Percentiles rank a stretch among this genome's conserved stretches.
These are phyloP conservation scores for Alectoria sarmentosa DNA, from an alignment of 495 filamentous ascomycete genomes.

Conservation along the genomic window DNA sequence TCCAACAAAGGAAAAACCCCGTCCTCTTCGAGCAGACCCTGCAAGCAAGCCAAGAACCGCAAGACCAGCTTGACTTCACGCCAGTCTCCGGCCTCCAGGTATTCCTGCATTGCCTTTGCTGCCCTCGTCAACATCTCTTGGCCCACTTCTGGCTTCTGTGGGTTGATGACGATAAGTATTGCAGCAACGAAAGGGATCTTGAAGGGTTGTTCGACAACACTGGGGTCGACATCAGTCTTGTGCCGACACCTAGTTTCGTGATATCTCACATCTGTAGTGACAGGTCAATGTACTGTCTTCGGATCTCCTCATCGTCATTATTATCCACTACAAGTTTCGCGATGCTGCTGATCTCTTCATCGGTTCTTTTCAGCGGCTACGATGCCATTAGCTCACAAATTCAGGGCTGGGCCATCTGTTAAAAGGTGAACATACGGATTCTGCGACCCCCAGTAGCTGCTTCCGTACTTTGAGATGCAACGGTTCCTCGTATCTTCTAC, in stretches of 20 bases:
- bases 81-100: constrained; percentile 68
- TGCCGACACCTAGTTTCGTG: background rate
- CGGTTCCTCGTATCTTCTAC: constrained; percentile 75
- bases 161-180: constrained; percentile 68
- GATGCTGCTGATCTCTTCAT: constrained; percentile 72
- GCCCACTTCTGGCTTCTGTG: constrained; percentile 62
- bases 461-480: constrained; percentile 67
- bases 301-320: constrained; percentile 71
- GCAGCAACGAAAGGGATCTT: constrained; percentile 91
- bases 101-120: constrained; percentile 48
- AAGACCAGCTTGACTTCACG: constrained; percentile 83
- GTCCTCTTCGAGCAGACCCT: constrained; percentile 69
- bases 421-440: constrained; percentile 50
- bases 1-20: constrained; percentile 81
- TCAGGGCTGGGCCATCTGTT: background rate
- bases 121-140: constrained; percentile 58
- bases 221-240: constrained; percentile 22
- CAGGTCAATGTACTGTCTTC: constrained; percentile 60
- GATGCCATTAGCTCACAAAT: constrained; percentile 22
- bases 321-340: constrained; percentile 70
- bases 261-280: constrained; percentile 61
- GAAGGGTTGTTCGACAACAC: constrained; percentile 81
- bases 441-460: constrained; percentile 75
- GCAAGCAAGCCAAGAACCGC: constrained; percentile 77
- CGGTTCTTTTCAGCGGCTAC: constrained; percentile 64